A percentile compares a stretch with the other conserved stretches of the same genome.
Conservation (phyloP, 495 filamentous ascomycete species). For the Talaromyces nanjingensis region DNA sequence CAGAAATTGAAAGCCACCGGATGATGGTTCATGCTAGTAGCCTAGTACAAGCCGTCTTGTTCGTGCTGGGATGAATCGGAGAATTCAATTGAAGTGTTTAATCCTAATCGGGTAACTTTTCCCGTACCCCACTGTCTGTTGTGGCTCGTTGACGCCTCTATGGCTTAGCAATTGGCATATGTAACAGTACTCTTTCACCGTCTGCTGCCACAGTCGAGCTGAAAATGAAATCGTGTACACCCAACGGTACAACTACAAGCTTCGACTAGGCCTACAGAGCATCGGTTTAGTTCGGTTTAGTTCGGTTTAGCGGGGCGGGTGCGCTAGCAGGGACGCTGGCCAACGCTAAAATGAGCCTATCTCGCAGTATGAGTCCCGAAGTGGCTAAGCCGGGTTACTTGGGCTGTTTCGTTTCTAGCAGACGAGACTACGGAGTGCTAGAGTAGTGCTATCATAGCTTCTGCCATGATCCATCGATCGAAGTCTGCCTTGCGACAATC, state of each 20-base stretch:
- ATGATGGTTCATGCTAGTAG: background rate
- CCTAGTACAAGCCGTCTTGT: too few relatives aligned
- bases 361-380: slow-evolving; percentile 1
- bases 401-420: background rate
- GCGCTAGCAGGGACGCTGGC: background rate
- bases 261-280: background rate
- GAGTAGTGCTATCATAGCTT: too few relatives aligned
- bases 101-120: background rate
- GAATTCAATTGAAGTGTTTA: background rate
- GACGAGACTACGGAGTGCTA: too few relatives aligned
- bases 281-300: too few relatives aligned
- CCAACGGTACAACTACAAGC: background rate
- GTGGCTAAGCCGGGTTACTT: background rate
- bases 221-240: background rate
- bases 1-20: background rate
- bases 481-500: slow-evolving; percentile 4
- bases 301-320: background rate
- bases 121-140: background rate
- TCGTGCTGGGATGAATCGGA: background rate
- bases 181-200: too few relatives aligned
- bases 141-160: background rate
- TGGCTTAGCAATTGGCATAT: background rate
- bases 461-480: background rate
- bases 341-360: slow-evolving; percentile 3
- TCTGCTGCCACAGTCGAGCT: background rate